Base-by-base conservation (phyloP, 805 yeast genomes). In the Clavispora asparagi region DNA sequence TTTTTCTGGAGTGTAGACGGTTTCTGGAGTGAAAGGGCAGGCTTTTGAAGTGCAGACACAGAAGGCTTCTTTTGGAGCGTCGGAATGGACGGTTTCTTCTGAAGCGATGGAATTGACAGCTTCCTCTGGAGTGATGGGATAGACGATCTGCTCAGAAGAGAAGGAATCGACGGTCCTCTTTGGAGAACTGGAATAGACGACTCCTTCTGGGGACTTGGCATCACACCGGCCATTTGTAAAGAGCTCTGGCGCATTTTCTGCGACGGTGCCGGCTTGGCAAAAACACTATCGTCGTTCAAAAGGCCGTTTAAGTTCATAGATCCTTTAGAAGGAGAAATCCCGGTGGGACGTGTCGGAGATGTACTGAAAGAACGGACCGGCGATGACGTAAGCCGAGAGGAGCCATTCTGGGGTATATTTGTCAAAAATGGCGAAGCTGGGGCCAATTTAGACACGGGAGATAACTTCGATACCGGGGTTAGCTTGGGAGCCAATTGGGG, bases 311-410 rank as follows among this genome's bases (percentile, higher is more conserved):
- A 61, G 47, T 71, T 65, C 63, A 62, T 62, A 6, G 69, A 65
- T 38, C 67, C 66, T 46, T 66, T 70, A 7, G 75, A 70, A 0
- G 76, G 76, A 1, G 74, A 68, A 6, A 71, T 71, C 32, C 51
- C 42, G 6, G 49, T 33, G 16, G 48, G 36, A 17, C 44, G 48
- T 33, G 50, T 39, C 1, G 58, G 56, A n/a, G 56, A 52, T 9
- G 50, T 43, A 12, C 16, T 30, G 16, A 33, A 17, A 16, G 32
- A 39, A 12, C 25, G 33, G 1, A 41, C 28, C 4, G 44, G 44
- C 17, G 44, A 41, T 2, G 40, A 35, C 1, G 13, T n/a, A 26
- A 27, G 44, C 23, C 29, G 40, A 16, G 5, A 28, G 37, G 19
- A 14, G 36, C 13, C 17, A 25, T n/a, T 19, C 13, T 10, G 25